phyloP scores from a whole-genome alignment of 164 flowering plant species.

The Amborella trichopoda region DNA sequence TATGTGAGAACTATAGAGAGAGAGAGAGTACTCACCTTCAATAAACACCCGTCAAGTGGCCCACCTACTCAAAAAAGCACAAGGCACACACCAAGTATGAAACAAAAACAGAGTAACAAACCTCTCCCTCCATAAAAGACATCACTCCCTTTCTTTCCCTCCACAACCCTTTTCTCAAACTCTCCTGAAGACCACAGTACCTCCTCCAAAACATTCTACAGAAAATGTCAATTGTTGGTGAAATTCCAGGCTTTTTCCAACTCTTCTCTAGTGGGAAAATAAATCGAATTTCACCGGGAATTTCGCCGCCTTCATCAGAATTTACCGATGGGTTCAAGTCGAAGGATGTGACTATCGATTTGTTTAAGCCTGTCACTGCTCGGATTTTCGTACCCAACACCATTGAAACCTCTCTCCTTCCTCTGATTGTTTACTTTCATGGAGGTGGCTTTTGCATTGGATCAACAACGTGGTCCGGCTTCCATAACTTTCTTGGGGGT shows the following conservation, averaged over 20 bases:
- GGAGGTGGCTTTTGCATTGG: conserved; percentile 97
- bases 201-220: not conserved
- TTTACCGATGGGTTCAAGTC: conserved; percentile 31
- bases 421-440: conserved; percentile 61
- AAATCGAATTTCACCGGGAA: conserved; percentile 40
- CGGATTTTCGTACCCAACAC: conserved; percentile 46
- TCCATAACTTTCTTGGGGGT: conserved; percentile 56
- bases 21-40: too few species aligned
- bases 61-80: too few species aligned
- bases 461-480: conserved; percentile 74
- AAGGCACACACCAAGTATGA: too few species aligned
- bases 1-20: too few species aligned
- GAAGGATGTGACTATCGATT: conserved; percentile 52
- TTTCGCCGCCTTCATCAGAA: conserved; percentile 20
- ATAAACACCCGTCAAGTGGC: too few species aligned
- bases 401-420: not conserved
- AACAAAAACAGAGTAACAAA: too few species aligned
- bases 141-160: too few species aligned
- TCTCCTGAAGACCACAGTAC: not conserved
- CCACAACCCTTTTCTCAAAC: not conserved
- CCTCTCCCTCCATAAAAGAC: too few species aligned
- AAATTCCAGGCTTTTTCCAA: conserved; percentile 46
- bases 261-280: conserved; percentile 63
- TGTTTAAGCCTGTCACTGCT: conserved; percentile 39
- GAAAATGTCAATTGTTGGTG: conserved; percentile 46